Evolutionary conservation across 2,329 filamentous ascomycete genomes (phyloP).

Genomic region (Gnomoniopsis sp.): DNA sequence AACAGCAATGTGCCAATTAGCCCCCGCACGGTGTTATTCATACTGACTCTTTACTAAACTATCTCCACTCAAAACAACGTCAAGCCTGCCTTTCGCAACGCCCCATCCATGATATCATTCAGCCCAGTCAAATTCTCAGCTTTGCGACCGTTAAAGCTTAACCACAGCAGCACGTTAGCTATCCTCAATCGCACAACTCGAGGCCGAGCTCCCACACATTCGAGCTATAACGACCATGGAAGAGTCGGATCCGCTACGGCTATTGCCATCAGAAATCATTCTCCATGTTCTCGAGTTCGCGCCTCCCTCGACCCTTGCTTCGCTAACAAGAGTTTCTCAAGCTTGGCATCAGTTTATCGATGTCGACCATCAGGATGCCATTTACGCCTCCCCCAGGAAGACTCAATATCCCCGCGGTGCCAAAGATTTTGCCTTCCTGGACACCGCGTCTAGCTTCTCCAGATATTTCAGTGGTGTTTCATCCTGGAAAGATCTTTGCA

Average conservation of each 20-base stretch:
- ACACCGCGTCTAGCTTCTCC: constrained; percentile 25
- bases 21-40: not conserved
- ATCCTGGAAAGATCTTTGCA: constrained; percentile 43
- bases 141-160: not conserved
- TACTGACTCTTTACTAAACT: not conserved
- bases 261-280: constrained; percentile 22
- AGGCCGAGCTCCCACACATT: not conserved
- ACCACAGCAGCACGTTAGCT: not conserved
- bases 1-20: not conserved
- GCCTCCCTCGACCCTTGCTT: constrained; percentile 13
- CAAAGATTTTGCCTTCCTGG: constrained; percentile 7
- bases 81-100: not conserved
- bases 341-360: constrained; percentile 23
- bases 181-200: not conserved
- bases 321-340: constrained; percentile 15
- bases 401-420: not conserved
- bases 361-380: constrained; percentile 18
- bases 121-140: not conserved
- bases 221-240: not conserved
- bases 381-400: constrained; percentile 17
- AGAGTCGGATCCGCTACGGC: constrained; percentile 17
- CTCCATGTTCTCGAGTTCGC: constrained; percentile 22
- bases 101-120: not conserved
- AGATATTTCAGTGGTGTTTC: constrained; percentile 29
- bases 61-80: not conserved